Percentiles rank a stretch among this genome's conserved stretches.
Conservation (phyloP, 2,329 filamentous ascomycete species). For the Scedosporium apiospermum region DNA sequence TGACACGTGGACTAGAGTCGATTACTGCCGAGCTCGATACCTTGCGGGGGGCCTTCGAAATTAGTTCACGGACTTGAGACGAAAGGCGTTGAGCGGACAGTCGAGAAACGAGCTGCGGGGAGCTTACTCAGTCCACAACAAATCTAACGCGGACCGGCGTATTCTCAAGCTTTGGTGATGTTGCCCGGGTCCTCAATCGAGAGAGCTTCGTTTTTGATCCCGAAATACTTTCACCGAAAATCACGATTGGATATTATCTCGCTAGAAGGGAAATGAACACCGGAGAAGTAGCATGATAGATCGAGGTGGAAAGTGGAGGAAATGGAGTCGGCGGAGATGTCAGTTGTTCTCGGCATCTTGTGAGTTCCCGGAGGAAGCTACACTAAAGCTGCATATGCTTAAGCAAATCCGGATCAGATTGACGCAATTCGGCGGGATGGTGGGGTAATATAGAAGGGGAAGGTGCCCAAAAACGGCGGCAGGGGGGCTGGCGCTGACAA, state of each 20-base stretch:
- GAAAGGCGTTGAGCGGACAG: neutral
- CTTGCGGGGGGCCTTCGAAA: neutral
- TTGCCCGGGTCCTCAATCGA: too few species aligned
- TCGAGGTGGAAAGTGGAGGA: neutral
- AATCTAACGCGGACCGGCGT: neutral
- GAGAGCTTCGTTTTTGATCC: too few species aligned
- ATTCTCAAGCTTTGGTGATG: neutral
- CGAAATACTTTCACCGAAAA: too few species aligned
- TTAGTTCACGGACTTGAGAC: neutral
- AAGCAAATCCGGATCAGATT: neutral
- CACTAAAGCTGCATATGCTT: neutral
- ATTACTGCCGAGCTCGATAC: neutral
- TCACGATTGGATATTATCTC: neutral
- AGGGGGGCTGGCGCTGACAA: neutral
- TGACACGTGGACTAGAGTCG: neutral
- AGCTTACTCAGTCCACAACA: neutral
- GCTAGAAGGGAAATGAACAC: neutral
- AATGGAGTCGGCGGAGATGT: neutral
- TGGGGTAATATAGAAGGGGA: neutral
- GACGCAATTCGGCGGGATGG: conserved; percentile 4
- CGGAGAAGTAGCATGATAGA: neutral
- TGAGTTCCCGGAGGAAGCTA: neutral
- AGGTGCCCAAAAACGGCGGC: neutral
- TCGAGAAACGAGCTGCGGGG: neutral
- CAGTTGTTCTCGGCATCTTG: neutral